Conservation (phyloP, 306 rosid genomes). For the Castanea mollissima region DNA sequence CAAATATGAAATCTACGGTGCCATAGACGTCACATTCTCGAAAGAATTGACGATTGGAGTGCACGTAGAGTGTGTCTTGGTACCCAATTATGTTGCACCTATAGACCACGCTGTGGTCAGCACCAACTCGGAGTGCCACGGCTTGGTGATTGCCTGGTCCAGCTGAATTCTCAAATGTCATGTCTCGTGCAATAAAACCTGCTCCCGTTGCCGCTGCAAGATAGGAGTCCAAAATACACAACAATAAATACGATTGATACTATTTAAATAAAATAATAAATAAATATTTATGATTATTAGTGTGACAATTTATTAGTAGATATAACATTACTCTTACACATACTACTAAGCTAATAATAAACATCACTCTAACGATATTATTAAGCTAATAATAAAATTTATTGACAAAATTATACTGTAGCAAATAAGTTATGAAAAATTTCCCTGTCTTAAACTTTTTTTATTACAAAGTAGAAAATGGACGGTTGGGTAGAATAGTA, state of each 20-base stretch:
- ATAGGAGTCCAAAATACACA: neutral
- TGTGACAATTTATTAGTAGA: too few relatives aligned
- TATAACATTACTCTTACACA: too few relatives aligned
- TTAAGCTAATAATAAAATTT: too few relatives aligned
- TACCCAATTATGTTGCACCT: conserved; percentile 66
- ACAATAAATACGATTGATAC: too few relatives aligned
- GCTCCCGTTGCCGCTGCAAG: conserved; percentile 75
- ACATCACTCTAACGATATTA: too few relatives aligned
- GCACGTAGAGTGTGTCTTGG: conserved; percentile 82
- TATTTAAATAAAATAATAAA: too few relatives aligned
- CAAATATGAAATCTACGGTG: conserved; percentile 79
- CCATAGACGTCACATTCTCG: conserved; percentile 79
- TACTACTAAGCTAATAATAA: too few relatives aligned
- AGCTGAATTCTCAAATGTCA: conserved; percentile 77
- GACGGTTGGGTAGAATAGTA: neutral
- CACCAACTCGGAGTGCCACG: conserved; percentile 81
- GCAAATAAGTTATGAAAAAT: too few relatives aligned
- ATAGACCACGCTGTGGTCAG: conserved; percentile 83
- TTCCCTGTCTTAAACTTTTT: too few relatives aligned
- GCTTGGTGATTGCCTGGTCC: conserved; percentile 87
- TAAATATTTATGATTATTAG: too few relatives aligned
- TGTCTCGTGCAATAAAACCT: conserved; percentile 77
- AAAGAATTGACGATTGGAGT: conserved; percentile 83
- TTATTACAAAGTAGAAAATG: conserved; percentile 2
- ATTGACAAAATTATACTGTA: too few relatives aligned